Evolutionary conservation across 2,329 filamentous ascomycete species (phyloP), one percentile per base, ranked within the genome.

Genomic region (Venturia pyrina): DNA sequence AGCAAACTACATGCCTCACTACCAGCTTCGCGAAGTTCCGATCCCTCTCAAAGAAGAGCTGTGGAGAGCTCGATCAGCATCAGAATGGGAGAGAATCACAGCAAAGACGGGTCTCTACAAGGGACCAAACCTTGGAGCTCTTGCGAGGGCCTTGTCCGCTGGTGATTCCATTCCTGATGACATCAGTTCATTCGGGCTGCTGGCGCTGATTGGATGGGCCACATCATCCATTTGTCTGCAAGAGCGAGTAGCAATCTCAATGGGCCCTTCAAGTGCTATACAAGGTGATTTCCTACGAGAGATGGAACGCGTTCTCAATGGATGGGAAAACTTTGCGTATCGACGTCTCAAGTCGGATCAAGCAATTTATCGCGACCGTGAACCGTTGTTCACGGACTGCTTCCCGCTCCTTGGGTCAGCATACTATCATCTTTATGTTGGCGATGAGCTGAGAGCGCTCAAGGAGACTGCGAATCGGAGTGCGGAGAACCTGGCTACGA

Each of bases 261-360:
- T 59, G 53, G 53, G 53, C 15, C 53, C 53, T n/a, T 59, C 53
- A 1, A 37, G 53, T 15, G 53, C 53, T 15, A 34, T 59, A 19
- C 53, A 59, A 19, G 53, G 53, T 15, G 53, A 59, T 37, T 59
- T 59, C 32, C 15, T 59, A 32, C 53, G 53, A 59, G 53, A 59
- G 19, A 59, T 59, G 53, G 53, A 59, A 37, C 53, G 53, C 5
- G 53, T 59, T 8, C 19, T 59, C 3, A 59, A 37, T n/a, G 53
- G 15, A 19, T 59, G 53, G 53, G 53, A 59, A 21, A 37, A 19
- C 15, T 59, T 59, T 37, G 53, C 53, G 6, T 59, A 59, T 59
- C 53, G 17, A 59, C 53, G 28, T 10, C 28, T 59, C 28, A 59
- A 59, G 19, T 19, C 37, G 15, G 53, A n/a, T 59, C 53, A 32